phyloP scores from a whole-genome alignment of 148 eudicot genomes.

The Arctostaphylos glauca region DNA sequence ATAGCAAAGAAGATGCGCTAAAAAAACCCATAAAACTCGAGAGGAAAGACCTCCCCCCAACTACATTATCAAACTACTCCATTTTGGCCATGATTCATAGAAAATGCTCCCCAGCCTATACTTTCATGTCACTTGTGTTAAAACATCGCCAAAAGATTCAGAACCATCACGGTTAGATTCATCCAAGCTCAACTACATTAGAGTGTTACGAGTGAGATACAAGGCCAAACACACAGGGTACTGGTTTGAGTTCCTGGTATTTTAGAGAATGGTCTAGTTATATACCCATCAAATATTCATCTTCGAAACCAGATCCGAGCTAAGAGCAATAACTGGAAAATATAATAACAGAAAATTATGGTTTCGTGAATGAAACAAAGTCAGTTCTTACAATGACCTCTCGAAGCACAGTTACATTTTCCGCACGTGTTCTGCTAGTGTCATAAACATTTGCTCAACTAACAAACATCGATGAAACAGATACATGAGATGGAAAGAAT shows the following conservation, averaged over 20 bases:
- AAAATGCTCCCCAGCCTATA: too few species aligned
- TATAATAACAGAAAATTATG: neutral
- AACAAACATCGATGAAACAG: neutral
- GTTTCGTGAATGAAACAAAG: neutral
- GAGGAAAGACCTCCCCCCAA: too few species aligned
- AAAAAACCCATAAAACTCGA: too few species aligned
- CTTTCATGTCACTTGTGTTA: too few species aligned
- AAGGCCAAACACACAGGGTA: neutral
- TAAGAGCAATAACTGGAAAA: neutral
- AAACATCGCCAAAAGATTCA: too few species aligned
- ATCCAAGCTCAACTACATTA: too few species aligned
- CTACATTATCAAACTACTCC: too few species aligned
- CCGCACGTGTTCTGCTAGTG: neutral
- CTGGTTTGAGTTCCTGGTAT: neutral
- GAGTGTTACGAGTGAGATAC: neutral
- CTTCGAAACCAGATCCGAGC: neutral
- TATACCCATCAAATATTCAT: neutral
- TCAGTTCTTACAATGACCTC: neutral
- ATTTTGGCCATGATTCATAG: too few species aligned
- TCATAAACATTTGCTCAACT: neutral
- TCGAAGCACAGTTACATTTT: neutral
- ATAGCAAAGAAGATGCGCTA: too few species aligned
- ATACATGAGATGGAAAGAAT: neutral
- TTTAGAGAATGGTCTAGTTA: neutral
- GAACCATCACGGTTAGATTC: too few species aligned